A percentile compares a stretch with the other conserved stretches of the same genome.
These are phyloP conservation scores for Hordeum pubiflorum DNA, from an alignment of 202 grass and related monocot species.

Conservation along the genomic window DNA sequence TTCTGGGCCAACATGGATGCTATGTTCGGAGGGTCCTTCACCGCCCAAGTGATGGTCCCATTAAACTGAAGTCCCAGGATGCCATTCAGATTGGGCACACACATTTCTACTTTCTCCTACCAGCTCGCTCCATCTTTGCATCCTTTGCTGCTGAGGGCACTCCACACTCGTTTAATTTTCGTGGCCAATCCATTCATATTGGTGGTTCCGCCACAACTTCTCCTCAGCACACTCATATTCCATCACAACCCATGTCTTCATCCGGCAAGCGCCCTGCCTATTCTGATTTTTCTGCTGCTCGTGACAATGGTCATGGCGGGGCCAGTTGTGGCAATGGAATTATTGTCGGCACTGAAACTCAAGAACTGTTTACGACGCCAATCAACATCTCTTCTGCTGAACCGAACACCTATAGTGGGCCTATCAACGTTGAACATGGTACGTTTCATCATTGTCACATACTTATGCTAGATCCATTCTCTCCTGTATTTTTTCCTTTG, in stretches of 20 bases:
- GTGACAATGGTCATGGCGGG: not conserved
- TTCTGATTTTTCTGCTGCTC: not conserved
- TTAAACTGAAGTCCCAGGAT: constrained; percentile 47
- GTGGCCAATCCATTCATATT: not conserved
- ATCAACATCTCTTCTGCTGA: constrained; percentile 5
- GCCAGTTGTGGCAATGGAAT: not conserved
- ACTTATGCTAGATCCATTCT: too few relatives aligned
- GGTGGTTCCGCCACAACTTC: not conserved
- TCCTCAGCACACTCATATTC: not conserved
- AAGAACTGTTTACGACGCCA: not conserved
- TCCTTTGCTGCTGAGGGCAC: not conserved
- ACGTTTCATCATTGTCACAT: too few relatives aligned
- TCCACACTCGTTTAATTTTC: not conserved
- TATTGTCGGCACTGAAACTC: not conserved
- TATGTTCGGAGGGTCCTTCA: constrained; percentile 22
- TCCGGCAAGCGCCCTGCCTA: not conserved
- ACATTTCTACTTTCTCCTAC: constrained; percentile 56
- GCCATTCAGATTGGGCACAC: constrained; percentile 38
- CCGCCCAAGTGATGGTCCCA: constrained; percentile 14
- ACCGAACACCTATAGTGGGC: not conserved
- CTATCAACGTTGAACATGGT: not conserved
- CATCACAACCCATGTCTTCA: not conserved
- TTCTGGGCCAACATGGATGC: constrained; percentile 42
- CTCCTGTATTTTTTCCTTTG: too few relatives aligned
- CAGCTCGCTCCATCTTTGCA: constrained; percentile 20